These are phyloP conservation scores for Chaetomium strumarium DNA, from an alignment of 2,329 filamentous ascomycete species.

Conservation along the genomic window DNA sequence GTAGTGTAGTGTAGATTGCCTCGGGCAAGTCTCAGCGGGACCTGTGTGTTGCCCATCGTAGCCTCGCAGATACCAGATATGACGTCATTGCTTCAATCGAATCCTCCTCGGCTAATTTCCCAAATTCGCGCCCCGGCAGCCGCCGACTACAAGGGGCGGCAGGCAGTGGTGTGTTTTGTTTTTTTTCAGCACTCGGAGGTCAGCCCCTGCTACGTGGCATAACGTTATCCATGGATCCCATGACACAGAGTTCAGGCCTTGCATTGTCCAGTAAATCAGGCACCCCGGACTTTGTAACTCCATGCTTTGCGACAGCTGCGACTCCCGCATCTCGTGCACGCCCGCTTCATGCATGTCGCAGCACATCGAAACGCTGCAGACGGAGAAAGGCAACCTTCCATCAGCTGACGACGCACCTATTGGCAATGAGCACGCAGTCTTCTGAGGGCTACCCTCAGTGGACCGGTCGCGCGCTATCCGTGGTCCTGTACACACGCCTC, in stretches of 20 bases:
- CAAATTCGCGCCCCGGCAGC: not conserved
- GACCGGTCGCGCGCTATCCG: slow-evolving; percentile 6
- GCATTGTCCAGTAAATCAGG: not conserved
- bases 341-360: not conserved
- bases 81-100: slow-evolving; percentile 15
- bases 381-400: not conserved
- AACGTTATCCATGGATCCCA: too few species aligned
- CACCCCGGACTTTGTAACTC: not conserved
- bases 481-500: not conserved
- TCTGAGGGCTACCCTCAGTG: not conserved
- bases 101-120: slow-evolving; percentile 7
- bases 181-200: too few species aligned
- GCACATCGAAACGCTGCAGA: not conserved
- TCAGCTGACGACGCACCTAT: slow-evolving; percentile 9
- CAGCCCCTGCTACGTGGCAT: slow-evolving; percentile 12
- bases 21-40: too few species aligned
- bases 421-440: not conserved
- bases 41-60: not conserved
- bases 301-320: too few species aligned
- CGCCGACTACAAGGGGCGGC: too few species aligned
- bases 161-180: too few species aligned
- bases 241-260: not conserved
- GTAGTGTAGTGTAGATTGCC: too few species aligned
- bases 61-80: not conserved
- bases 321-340: not conserved